Evolutionary conservation across 805 yeast species (phyloP), one percentile per base, ranked within the genome.

Genomic region (Schizosaccharomyces octosporus): DNA sequence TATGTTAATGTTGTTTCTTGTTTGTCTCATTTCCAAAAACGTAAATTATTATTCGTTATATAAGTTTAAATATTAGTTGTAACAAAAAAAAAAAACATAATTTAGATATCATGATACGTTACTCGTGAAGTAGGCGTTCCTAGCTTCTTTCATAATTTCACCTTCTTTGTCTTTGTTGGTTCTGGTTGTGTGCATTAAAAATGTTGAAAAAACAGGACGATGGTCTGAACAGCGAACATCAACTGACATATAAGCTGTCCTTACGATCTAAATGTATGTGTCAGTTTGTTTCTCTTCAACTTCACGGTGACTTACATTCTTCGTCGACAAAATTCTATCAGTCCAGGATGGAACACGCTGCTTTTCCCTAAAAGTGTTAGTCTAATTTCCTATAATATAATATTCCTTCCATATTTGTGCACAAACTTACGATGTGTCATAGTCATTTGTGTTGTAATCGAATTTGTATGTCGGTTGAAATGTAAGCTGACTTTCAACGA

Each of bases 401-500:
- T 31, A 5, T 31, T 36, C 15, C 15, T 11, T 36, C 17, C 7
- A 31, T 15, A 15, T 48, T 48, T 4, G 15, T 51, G 57, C n/a
- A 27, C 1, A 24, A 51, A 51, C 57, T 17, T 51, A 51, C 57
- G 31, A 21, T 24, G 60, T 24, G n/a, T 61, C 42, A 48, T 58
- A 61, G 3, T 21, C 21, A 48, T 29, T 39, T 9, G 62, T 59
- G 21, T 41, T 62, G 31, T 31, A 6, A 9, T 62, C 58, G 55
- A 63, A 63, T 42, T 63, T 63, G 48, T 63, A 63, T 19, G 65
- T 63, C 3, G 65, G 65, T 15, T 63, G 64, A 39, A 63, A 63
- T 13, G 60, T 62, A 5, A 63, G 55, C 19, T 39, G 60, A 9
- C 65, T 42, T 43, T 63, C 65, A 19, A 24, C 19, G 15, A 63